Evolutionary conservation across 2,329 filamentous ascomycete genomes (phyloP).

Genomic region (Onygena corvina): DNA sequence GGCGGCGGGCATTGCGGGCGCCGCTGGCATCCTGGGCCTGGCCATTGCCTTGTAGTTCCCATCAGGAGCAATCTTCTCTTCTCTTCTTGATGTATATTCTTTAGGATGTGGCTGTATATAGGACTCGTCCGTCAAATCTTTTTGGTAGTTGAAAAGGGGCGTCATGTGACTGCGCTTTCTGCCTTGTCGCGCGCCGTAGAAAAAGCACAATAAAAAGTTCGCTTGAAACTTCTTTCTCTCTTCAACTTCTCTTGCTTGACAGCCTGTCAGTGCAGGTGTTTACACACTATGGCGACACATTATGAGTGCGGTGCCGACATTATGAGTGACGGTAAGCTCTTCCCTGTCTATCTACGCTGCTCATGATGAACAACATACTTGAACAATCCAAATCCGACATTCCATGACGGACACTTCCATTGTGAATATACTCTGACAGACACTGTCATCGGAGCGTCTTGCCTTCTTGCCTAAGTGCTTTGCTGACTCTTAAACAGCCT

Average conservation of each 20-base stretch:
- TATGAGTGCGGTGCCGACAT: too few species aligned
- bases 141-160: too few species aligned
- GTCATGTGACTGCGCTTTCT: slow-evolving; percentile 1
- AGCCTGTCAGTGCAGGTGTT: too few species aligned
- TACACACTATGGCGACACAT: too few species aligned
- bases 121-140: too few species aligned
- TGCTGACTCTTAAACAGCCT: not conserved
- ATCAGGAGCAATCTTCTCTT: not conserved
- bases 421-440: slow-evolving; percentile 1
- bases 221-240: not conserved
- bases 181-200: not conserved
- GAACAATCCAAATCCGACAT: slow-evolving; percentile 50
- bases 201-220: slow-evolving; percentile 4
- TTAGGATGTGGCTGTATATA: too few species aligned
- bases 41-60: slow-evolving; percentile 16
- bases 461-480: not conserved
- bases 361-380: slow-evolving; percentile 34
- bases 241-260: too few species aligned
- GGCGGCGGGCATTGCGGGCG: slow-evolving; percentile 14
- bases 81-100: not conserved
- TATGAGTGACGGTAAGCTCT: slow-evolving; percentile 5
- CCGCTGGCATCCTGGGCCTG: slow-evolving; percentile 16
- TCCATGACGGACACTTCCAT: slow-evolving; percentile 38
- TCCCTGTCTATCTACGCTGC: not conserved
- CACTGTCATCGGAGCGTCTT: not conserved